Percentiles rank a stretch among this genome's conserved stretches.
These are phyloP conservation scores for Luffa acutangula DNA, from an alignment of 306 rosid species.

Conservation along the genomic window DNA sequence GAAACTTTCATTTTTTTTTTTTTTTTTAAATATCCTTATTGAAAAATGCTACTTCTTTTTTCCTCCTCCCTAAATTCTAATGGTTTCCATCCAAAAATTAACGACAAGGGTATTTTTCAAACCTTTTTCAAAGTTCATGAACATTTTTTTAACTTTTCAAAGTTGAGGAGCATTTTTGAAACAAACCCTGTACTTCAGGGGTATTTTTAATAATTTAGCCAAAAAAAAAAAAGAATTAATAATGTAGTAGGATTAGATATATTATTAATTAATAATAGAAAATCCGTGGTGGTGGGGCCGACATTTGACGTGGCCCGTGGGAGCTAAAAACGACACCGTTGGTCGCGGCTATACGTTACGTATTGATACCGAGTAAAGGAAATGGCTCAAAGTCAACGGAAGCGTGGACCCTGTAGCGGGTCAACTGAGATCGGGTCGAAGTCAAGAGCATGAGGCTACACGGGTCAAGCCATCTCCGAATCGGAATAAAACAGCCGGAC, in stretches of 20 bases:
- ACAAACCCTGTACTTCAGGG: too few relatives aligned
- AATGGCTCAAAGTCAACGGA: neutral
- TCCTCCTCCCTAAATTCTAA: too few relatives aligned
- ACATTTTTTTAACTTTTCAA: too few relatives aligned
- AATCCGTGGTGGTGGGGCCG: neutral
- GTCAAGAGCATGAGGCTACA: neutral
- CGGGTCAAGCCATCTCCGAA: neutral
- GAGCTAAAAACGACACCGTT: neutral
- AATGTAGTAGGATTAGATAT: neutral
- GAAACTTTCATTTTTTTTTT: too few relatives aligned
- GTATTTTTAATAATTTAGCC: too few relatives aligned
- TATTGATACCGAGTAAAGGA: neutral
- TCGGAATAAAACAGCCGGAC: neutral
- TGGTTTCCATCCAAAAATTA: too few relatives aligned
- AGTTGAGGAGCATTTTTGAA: too few relatives aligned
- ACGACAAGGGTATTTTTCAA: too few relatives aligned
- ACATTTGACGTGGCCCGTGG: neutral
- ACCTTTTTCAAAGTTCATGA: too few relatives aligned
- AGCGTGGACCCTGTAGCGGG: neutral
- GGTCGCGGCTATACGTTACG: neutral
- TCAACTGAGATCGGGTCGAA: neutral
- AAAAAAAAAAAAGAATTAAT: neutral
- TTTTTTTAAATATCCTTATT: too few relatives aligned
- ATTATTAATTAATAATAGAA: neutral
- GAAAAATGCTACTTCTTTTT: too few relatives aligned